These are phyloP conservation scores for Botryotinia convoluta DNA, from an alignment of 2,329 filamentous ascomycete species.

Conservation along the genomic window DNA sequence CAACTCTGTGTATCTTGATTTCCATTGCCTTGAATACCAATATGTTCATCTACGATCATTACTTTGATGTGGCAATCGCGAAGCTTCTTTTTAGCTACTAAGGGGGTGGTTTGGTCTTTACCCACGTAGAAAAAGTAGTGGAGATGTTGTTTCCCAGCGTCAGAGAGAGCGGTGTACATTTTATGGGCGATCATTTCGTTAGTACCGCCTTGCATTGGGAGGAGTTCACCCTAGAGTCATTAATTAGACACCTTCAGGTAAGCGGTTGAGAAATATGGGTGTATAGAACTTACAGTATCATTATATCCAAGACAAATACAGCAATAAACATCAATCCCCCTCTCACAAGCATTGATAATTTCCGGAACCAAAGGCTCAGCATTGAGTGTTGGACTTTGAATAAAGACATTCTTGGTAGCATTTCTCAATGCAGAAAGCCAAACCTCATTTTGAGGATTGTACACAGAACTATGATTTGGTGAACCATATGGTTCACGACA, in stretches of 20 bases:
- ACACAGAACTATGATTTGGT: conserved; percentile 57
- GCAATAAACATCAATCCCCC: conserved; percentile 65
- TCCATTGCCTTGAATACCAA: conserved; percentile 71
- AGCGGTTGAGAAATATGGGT: no score
- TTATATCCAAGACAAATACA: conserved; percentile 80
- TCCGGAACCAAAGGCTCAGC: conserved; percentile 64
- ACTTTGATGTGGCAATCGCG: conserved; percentile 76
- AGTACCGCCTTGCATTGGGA: conserved; percentile 72
- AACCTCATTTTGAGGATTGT: conserved; percentile 72
- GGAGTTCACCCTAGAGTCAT: conserved; percentile 59
- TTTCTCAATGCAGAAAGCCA: conserved; percentile 69
- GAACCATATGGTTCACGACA: conserved; percentile 66
- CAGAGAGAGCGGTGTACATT: conserved; percentile 54
- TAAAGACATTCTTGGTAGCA: conserved; percentile 64
- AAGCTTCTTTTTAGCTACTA: conserved; percentile 63
- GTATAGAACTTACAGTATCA: conserved; percentile 52
- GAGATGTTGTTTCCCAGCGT: conserved; percentile 48
- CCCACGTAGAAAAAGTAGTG: conserved; percentile 69
- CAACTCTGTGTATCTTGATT: conserved; percentile 81
- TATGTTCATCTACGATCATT: conserved; percentile 65
- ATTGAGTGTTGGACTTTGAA: conserved; percentile 76
- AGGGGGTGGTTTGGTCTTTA: conserved; percentile 67
- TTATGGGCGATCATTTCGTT: conserved; percentile 68
- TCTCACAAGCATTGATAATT: conserved; percentile 60
- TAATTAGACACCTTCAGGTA: background rate